Conservation (phyloP, 106 monocot species). For the Dioscorea dumetorum region DNA sequence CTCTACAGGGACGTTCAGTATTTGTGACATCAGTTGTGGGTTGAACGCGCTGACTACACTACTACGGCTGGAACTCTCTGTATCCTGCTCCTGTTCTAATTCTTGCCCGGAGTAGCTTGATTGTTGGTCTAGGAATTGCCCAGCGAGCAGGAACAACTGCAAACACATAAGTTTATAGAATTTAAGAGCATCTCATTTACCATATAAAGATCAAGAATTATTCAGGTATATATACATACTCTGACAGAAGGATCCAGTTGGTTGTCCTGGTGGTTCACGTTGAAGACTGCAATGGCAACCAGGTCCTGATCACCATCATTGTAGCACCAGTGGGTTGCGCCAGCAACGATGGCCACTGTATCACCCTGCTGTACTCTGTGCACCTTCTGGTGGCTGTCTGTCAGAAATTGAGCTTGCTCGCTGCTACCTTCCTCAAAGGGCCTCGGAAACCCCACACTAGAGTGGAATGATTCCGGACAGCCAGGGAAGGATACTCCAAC, state of each 20-base stretch:
- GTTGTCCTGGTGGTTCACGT: conserved; percentile 21
- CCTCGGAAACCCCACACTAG: not conserved
- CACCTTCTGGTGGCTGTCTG: conserved; percentile 24
- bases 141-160: not conserved
- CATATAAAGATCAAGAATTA: no score
- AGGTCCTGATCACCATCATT: conserved; percentile 21
- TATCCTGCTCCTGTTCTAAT: not conserved
- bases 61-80: not conserved
- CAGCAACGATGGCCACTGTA: conserved; percentile 18
- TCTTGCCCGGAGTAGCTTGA: not conserved
- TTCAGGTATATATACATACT: not conserved
- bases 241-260: conserved; percentile 21
- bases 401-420: not conserved
- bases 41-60: not conserved
- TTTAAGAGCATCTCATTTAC: no score
- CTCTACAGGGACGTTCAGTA: not conserved
- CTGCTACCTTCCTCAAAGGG: not conserved
- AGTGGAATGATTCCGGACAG: conserved; percentile 31
- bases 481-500: conserved; percentile 17
- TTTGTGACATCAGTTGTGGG: not conserved
- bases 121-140: not conserved
- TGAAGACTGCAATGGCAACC: conserved; percentile 9
- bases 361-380: conserved; percentile 18
- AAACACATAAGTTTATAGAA: not conserved
- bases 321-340: conserved; percentile 24